Evolutionary conservation across 371 early-diverging fungal species (phyloP).

Genomic region (Rhizopus microsporus): DNA sequence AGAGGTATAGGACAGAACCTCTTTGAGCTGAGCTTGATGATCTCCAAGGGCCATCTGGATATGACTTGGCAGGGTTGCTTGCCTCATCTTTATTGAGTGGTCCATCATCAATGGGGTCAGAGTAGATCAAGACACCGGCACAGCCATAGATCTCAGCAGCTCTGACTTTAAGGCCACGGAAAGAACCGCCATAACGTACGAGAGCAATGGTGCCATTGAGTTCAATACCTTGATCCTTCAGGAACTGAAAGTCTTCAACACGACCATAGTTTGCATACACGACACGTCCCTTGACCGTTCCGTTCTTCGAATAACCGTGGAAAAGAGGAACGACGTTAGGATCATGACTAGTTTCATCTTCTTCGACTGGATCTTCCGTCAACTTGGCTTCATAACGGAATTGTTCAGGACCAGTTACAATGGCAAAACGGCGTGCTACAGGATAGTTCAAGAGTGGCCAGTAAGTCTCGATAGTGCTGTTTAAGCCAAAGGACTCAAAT

Average conservation of each 20-base stretch:
- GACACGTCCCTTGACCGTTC: constrained; percentile 60
- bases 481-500: constrained; percentile 56
- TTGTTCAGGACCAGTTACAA: constrained; percentile 55
- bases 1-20: constrained; percentile 57
- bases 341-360: constrained; percentile 48
- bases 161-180: constrained; percentile 66
- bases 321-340: constrained; percentile 59
- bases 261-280: constrained; percentile 74
- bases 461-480: constrained; percentile 61
- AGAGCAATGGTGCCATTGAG: constrained; percentile 61
- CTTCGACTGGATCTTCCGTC: constrained; percentile 58
- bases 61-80: constrained; percentile 38
- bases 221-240: constrained; percentile 51
- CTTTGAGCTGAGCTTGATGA: constrained; percentile 62
- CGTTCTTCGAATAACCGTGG: constrained; percentile 65
- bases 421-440: constrained; percentile 52
- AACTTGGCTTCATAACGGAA: constrained; percentile 56
- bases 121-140: constrained; percentile 62
- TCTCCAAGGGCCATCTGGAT: constrained; percentile 72
- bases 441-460: constrained; percentile 66
- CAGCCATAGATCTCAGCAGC: constrained; percentile 65
- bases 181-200: constrained; percentile 60
- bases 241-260: constrained; percentile 57
- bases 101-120: constrained; percentile 67
- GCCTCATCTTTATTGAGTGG: constrained; percentile 30